Evolutionary conservation across 1,284 basidiomycete species (phyloP).

Genomic region (Phellinidium pouzarii): DNA sequence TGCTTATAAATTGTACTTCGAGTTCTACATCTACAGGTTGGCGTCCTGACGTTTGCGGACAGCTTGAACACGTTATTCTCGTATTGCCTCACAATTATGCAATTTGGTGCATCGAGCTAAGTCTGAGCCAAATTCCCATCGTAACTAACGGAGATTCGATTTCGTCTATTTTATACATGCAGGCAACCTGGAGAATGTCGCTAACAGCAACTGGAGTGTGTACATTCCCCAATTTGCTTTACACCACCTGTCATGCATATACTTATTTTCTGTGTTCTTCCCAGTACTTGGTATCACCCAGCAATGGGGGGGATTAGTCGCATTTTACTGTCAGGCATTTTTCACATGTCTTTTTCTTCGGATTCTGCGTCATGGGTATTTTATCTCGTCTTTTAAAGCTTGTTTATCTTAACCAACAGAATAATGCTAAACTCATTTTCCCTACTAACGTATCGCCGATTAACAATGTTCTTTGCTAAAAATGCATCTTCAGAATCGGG

Average conservation of each 20-base stretch:
- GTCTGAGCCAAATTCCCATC: not conserved
- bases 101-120: slow-evolving; percentile 2
- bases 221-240: not conserved
- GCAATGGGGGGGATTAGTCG: slow-evolving; percentile 7
- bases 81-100: not conserved
- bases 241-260: not conserved
- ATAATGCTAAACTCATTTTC: too few relatives aligned
- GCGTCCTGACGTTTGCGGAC: slow-evolving; percentile 5
- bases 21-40: too few relatives aligned
- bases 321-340: slow-evolving; percentile 6
- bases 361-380: slow-evolving; percentile 1
- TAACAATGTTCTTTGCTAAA: too few relatives aligned
- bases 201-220: slow-evolving; percentile 4
- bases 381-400: not conserved
- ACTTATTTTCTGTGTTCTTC: not conserved
- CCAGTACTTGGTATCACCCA: not conserved
- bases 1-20: too few relatives aligned
- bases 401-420: not conserved
- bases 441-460: not conserved
- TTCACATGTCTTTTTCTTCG: slow-evolving; percentile 4
- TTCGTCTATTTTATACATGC: too few relatives aligned
- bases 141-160: too few relatives aligned
- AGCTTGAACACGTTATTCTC: slow-evolving; percentile 2
- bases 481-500: not conserved
- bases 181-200: slow-evolving; percentile 5